phyloP scores from a whole-genome alignment of 352 stramenopile genomes.

The Elongisporangium undulatum region DNA sequence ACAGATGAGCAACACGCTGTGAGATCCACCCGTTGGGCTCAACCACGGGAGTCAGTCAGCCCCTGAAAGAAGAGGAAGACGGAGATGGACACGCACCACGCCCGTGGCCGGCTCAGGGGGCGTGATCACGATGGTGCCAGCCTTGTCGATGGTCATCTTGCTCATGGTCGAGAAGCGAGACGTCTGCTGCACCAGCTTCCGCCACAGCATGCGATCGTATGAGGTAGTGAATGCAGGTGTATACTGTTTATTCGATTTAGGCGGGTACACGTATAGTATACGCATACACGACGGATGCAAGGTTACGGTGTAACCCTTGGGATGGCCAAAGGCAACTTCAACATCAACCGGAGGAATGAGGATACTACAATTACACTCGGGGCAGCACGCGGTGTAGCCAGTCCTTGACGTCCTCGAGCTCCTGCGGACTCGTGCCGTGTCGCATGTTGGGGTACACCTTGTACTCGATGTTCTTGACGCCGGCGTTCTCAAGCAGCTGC shows the following conservation, averaged over 20 bases:
- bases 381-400: constrained; percentile 54
- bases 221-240: not conserved
- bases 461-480: constrained; percentile 57
- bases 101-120: constrained; percentile 22
- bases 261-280: not conserved
- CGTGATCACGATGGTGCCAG: constrained; percentile 31
- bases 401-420: constrained; percentile 42
- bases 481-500: constrained; percentile 31
- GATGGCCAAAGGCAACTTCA: not conserved
- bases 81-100: constrained; percentile 7
- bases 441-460: constrained; percentile 53
- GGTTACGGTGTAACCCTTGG: not conserved
- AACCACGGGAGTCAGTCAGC: not conserved
- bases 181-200: not conserved
- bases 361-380: not conserved
- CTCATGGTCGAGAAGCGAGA: not conserved
- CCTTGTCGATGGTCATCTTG: constrained; percentile 23
- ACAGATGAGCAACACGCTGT: too few relatives aligned
- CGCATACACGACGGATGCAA: too few relatives aligned
- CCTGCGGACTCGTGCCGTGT: constrained; percentile 42
- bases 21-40: not conserved
- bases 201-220: not conserved
- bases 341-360: not conserved
- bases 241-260: not conserved
- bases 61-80: not conserved